phyloP scores from a whole-genome alignment of 306 rosid genomes.

The Canavalia ensiformis region DNA sequence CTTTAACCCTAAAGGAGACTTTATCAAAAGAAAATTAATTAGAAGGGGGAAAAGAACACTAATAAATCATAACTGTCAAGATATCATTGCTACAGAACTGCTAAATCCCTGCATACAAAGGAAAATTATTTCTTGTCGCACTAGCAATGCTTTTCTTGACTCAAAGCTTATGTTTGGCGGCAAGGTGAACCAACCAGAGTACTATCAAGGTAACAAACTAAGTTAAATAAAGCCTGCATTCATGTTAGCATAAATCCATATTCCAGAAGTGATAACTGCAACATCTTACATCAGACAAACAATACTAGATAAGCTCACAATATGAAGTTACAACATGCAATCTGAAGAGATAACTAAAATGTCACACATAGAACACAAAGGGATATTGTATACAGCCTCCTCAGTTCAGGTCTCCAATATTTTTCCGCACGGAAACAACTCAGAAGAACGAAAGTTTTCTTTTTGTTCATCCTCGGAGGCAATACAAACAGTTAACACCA shows the following conservation, averaged over 20 bases:
- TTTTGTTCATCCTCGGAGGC: conserved; percentile 65
- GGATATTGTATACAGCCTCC: conserved; percentile 54
- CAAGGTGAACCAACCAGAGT: neutral
- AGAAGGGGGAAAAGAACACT: too few relatives aligned
- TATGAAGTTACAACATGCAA: neutral
- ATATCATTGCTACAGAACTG: too few relatives aligned
- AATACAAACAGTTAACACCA: neutral
- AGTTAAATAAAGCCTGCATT: neutral
- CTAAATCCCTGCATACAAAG: too few relatives aligned
- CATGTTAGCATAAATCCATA: neutral
- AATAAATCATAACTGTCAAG: too few relatives aligned
- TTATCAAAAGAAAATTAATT: too few relatives aligned
- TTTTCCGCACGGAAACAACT: conserved; percentile 64
- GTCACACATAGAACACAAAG: neutral
- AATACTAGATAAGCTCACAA: neutral
- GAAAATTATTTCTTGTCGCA: neutral
- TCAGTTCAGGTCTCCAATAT: conserved; percentile 91
- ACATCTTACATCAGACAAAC: neutral
- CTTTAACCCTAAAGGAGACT: too few relatives aligned
- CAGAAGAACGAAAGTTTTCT: conserved; percentile 69
- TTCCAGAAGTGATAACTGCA: neutral
- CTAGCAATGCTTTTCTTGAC: neutral
- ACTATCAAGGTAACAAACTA: neutral
- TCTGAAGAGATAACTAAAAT: neutral
- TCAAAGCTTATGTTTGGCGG: neutral